phyloP scores from a whole-genome alignment of 306 rosid genomes.

The Elaeagnus macrophylla region DNA sequence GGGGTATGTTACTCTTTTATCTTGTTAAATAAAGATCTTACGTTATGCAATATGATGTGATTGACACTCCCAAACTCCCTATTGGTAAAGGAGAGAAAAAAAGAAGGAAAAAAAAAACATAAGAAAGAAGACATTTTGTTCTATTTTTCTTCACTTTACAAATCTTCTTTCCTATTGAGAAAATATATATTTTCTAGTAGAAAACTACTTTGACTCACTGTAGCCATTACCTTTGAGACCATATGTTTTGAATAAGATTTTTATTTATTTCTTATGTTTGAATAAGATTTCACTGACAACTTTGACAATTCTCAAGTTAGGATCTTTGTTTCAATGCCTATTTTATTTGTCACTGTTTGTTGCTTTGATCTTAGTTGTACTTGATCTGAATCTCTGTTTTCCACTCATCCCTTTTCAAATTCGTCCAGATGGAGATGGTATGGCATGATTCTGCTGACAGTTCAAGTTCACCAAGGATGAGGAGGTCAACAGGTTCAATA shows the following conservation, averaged over 20 bases:
- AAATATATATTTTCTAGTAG: not conserved
- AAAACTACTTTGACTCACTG: conserved; percentile 10
- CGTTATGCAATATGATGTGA: not conserved
- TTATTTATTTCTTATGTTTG: too few species aligned
- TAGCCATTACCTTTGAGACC: not conserved
- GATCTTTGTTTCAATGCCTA: not conserved
- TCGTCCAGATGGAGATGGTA: conserved; percentile 74
- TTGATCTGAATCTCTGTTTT: conserved; percentile 15
- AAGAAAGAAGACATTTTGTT: too few species aligned
- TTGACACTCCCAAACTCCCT: not conserved
- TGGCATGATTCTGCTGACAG: conserved; percentile 62
- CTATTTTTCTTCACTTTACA: too few species aligned
- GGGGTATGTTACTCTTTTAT: conserved; percentile 44
- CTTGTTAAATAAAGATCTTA: conserved; percentile 3
- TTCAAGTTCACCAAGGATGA: conserved; percentile 47
- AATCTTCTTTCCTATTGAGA: too few species aligned
- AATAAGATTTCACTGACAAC: conserved; percentile 4
- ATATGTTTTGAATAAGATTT: conserved; percentile 5
- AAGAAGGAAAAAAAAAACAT: too few species aligned
- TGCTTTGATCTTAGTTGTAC: not conserved
- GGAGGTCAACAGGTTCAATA: conserved; percentile 40
- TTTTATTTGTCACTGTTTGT: not conserved
- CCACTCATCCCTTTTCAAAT: conserved; percentile 15
- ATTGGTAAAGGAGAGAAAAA: too few species aligned
- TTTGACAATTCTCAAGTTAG: conserved; percentile 13